These are phyloP conservation scores for Hippophae gyantsensis DNA, from an alignment of 306 rosid species.

Conservation along the genomic window DNA sequence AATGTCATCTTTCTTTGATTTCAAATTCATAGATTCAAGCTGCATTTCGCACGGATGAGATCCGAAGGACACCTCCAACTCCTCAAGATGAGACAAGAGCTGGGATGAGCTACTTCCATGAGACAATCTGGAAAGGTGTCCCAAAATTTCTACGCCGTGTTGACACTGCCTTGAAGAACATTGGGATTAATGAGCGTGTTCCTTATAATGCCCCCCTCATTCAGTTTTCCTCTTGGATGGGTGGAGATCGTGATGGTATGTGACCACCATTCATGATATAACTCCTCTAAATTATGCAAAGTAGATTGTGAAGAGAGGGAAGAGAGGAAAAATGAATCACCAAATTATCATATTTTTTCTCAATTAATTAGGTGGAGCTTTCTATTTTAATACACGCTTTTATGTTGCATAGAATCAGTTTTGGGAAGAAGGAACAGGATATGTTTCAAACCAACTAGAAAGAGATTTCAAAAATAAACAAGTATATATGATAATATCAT, in stretches of 20 bases:
- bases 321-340: not conserved
- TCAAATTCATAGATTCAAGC: constrained; percentile 70
- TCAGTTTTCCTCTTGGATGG: constrained; percentile 99
- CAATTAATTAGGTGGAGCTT: not conserved
- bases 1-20: constrained; percentile 8
- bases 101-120: constrained; percentile 99
- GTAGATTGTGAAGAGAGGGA: not conserved
- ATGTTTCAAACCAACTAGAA: not conserved
- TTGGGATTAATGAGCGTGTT: constrained; percentile 81
- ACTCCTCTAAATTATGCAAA: not conserved
- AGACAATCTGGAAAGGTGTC: constrained; percentile 94
- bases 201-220: constrained; percentile 95
- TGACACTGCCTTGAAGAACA: constrained; percentile 90
- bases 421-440: not conserved
- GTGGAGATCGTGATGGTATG: constrained; percentile 99
- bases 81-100: constrained; percentile 99
- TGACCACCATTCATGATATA: constrained; percentile 5
- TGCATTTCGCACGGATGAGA: constrained; percentile 96
- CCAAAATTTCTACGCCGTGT: constrained; percentile 91
- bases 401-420: not conserved
- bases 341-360: not conserved
- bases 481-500: not conserved
- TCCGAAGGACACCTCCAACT: constrained; percentile 84
- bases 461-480: not conserved
- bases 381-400: not conserved